phyloP scores from a whole-genome alignment of 208 protist genomes.

The Porcisia deanei region DNA sequence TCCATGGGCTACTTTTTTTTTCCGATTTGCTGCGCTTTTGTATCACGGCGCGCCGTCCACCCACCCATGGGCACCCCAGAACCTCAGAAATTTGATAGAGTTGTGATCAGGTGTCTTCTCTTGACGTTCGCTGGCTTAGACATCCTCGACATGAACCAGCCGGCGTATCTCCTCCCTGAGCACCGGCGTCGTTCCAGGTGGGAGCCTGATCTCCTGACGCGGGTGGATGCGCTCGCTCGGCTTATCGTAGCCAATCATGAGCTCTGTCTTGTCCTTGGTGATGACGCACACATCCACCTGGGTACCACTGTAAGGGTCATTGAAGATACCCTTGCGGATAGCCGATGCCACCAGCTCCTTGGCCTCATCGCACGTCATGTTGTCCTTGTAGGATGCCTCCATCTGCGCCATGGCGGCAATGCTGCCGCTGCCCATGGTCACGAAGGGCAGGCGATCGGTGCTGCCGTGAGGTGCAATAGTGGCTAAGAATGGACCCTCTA shows the following conservation, averaged over 20 bases:
- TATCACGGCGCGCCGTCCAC: background rate
- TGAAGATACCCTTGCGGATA: slow-evolving; percentile 99
- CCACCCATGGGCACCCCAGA: too few species aligned
- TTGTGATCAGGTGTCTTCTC: background rate
- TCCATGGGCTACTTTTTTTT: background rate
- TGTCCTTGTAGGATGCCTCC: slow-evolving; percentile 96
- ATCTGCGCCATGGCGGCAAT: slow-evolving; percentile 99
- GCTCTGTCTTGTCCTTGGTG: slow-evolving; percentile 84
- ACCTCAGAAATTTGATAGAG: background rate
- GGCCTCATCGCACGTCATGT: slow-evolving; percentile 96
- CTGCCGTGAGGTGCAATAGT: slow-evolving; percentile 98
- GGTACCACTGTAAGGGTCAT: slow-evolving; percentile 99
- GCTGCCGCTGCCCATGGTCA: slow-evolving; percentile 99
- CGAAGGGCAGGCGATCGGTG: slow-evolving; percentile 97
- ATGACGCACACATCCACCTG: slow-evolving; percentile 99
- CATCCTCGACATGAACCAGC: slow-evolving; percentile 77
- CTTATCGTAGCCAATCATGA: slow-evolving; percentile 85
- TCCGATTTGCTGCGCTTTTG: background rate
- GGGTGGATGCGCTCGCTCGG: slow-evolving; percentile 86
- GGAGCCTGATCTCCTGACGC: slow-evolving; percentile 65
- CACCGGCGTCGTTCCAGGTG: slow-evolving; percentile 82
- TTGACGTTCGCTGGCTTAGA: slow-evolving; percentile 22
- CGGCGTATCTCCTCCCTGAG: slow-evolving; percentile 76
- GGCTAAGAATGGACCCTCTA: slow-evolving; percentile 96
- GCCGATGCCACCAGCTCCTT: slow-evolving; percentile 97